phyloP scores from a whole-genome alignment of 306 rosid species.

The Malus asiatica region DNA sequence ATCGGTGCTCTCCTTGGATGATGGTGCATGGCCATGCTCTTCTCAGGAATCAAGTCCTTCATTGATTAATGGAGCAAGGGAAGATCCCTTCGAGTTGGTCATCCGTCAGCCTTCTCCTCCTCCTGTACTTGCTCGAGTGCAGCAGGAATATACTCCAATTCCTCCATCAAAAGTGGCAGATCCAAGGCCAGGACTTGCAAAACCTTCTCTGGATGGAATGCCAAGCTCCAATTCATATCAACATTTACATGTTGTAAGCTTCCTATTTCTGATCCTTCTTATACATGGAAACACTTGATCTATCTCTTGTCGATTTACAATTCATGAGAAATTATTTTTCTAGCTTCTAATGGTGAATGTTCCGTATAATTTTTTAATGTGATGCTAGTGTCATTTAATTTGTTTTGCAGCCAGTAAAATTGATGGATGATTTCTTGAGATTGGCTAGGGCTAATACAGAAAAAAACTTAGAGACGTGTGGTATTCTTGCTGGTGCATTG shows the following conservation, averaged over 20 bases:
- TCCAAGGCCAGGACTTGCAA: constrained; percentile 92
- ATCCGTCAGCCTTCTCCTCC: constrained; percentile 85
- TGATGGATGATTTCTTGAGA: constrained; percentile 92
- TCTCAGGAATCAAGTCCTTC: constrained; percentile 46
- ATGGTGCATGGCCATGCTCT: constrained; percentile 63
- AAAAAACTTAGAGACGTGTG: constrained; percentile 89
- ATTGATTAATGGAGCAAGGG: constrained; percentile 42
- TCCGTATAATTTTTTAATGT: constrained; percentile 2
- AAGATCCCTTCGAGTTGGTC: constrained; percentile 52
- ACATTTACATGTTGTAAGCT: constrained; percentile 78
- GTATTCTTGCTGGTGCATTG: constrained; percentile 93
- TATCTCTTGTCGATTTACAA: constrained; percentile 2
- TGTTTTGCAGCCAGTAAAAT: constrained; percentile 67
- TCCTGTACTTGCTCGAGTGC: constrained; percentile 82
- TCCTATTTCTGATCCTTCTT: background rate
- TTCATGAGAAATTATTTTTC: constrained; percentile 11
- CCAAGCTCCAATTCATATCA: constrained; percentile 50
- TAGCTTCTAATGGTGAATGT: constrained; percentile 12
- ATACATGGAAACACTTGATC: background rate
- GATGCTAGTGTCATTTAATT: constrained; percentile 13
- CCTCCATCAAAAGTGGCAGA: constrained; percentile 96
- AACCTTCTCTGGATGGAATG: constrained; percentile 49
- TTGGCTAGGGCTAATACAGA: constrained; percentile 74
- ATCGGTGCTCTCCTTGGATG: constrained; percentile 79
- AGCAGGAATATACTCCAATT: constrained; percentile 46